Evolutionary conservation across 116 monocot genomes (phyloP), one percentile per base, ranked within the genome.

Genomic region (Zostera marina): DNA sequence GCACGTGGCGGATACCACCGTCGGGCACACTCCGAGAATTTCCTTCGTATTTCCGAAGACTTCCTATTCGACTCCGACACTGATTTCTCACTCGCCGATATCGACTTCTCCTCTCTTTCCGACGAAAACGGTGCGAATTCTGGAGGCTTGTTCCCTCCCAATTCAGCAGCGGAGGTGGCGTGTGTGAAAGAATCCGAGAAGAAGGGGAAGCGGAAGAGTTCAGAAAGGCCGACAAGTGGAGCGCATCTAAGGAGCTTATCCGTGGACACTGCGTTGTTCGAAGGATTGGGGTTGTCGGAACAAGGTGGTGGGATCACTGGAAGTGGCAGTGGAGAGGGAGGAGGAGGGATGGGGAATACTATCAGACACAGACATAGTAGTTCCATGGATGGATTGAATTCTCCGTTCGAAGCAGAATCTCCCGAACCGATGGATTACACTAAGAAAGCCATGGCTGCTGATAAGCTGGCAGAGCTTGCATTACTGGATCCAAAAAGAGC

Each of bases 91-190:
- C 60, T 91, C 63, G 70, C 70, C 41, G 84, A 91, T 64, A 69
- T 91, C 61, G 89, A 90, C 12, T 81, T 90, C 57, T 77, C 91
- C 19, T 85, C 85, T 2, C 74, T 81, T 26, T 85, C 81, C 42
- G 82, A 91, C 22, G 85, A 91, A 26, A 76, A 65, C 66, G 70
- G 46, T 42, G 20, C 17, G 19, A 19, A 21, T 51, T 16, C 49
- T 32, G 25, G 26, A 59, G 52, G 41, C 24, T 26, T 1, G 20
- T 46, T 17, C 43, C 25, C 49, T 21, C 19, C 17, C 19, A 19
- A 21, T 17, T 8, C 20, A 9, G 10, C 13, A 66, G 44, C 9
- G 67, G 51, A 1, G n/a, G 56, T 15, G 41, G 59, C 13, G 56
- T 32, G 3, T 13, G 39, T 39, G 61, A 13, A 13, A 24, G 25